Conservation (phyloP, 805 yeast species). For the Metschnikowia vanudenii region DNA sequence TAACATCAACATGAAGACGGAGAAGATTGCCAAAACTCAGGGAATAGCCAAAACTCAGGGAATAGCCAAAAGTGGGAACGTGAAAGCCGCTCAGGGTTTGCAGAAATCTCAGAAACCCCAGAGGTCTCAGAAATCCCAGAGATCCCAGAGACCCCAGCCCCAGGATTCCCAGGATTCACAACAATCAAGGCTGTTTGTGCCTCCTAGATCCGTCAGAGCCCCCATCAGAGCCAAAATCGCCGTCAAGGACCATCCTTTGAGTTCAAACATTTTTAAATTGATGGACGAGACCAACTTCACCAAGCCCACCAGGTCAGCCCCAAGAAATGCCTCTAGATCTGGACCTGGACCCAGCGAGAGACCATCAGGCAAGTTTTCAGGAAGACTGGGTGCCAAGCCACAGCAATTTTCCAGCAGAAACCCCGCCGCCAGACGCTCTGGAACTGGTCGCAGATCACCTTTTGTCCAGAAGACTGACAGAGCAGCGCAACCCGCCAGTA, state of each 20-base stretch:
- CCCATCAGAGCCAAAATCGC: slow-evolving; percentile 9
- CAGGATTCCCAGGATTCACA: too few species aligned
- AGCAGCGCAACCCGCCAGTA: slow-evolving; percentile 5
- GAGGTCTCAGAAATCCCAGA: not conserved
- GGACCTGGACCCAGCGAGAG: not conserved
- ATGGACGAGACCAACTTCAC: slow-evolving; percentile 10
- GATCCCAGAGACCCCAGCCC: not conserved
- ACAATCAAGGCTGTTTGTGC: not conserved
- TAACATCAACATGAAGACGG: slow-evolving; percentile 24
- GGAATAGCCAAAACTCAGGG: too few species aligned
- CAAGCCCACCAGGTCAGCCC: not conserved
- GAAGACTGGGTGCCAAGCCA: not conserved
- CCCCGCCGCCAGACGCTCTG: not conserved
- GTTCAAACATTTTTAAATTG: slow-evolving; percentile 17
- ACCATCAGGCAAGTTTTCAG: not conserved
- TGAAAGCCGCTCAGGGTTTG: not conserved
- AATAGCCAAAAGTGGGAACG: too few species aligned
- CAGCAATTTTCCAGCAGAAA: slow-evolving; percentile 1
- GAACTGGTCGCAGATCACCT: not conserved
- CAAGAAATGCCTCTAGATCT: not conserved
- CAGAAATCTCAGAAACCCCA: not conserved
- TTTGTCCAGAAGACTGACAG: not conserved
- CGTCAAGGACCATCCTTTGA: slow-evolving; percentile 22
- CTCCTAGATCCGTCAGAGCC: not conserved
- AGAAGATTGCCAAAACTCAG: slow-evolving; percentile 4